Base-by-base conservation (phyloP, 2,329 filamentous ascomycete genomes). In the Nannizziopsis arthrosporioides region DNA sequence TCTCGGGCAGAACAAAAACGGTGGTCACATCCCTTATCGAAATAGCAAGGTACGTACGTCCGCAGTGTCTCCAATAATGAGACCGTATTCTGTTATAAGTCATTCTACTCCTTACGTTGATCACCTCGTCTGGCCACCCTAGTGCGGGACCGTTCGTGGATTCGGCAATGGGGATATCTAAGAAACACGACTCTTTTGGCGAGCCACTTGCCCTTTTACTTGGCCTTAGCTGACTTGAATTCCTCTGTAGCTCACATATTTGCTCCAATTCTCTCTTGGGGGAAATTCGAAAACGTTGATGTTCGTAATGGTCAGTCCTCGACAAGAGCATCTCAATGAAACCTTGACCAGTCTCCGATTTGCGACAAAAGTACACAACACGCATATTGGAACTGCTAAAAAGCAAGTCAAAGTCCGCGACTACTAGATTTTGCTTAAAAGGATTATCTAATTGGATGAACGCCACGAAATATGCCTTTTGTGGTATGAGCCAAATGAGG, bases 271-370 rank as follows among this genome's bases (percentile, higher is more conserved):
- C 62, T 94, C 87, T 2, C 73, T 98, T 6, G 90, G 92, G 3
- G 92, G 92, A 12, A 95, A 94, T 65, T 92, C 84, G 57, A 94
- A 95, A 70, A 98, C 92, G 0, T 81, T 98, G 59, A 98, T 98
- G 92, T 94, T 98, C 65, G 87, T 96, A 63, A 96, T 96, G 89
- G 85, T 94, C 49, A 92, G 84, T 57, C 92, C 92, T 31, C 72
- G 96, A 51, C 85, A 93, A 69, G 84, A 81, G 5, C 92, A 96
- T 69, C 72, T 95, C 55, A 84, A 83, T 60, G 92, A 98, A 73
- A 95, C 89, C 2, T 73, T 95, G 63, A 94, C 89, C 39, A 95
- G 88, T 73, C 73, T 98, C 66, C 84, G 92, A 60, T 98, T 98
- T 67, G 92, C 92, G 12, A 93, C 86, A 31, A 96, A 94, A 76